Evolutionary conservation across 805 yeast species (phyloP).

Genomic region (Kazachstania bromeliacearum): DNA sequence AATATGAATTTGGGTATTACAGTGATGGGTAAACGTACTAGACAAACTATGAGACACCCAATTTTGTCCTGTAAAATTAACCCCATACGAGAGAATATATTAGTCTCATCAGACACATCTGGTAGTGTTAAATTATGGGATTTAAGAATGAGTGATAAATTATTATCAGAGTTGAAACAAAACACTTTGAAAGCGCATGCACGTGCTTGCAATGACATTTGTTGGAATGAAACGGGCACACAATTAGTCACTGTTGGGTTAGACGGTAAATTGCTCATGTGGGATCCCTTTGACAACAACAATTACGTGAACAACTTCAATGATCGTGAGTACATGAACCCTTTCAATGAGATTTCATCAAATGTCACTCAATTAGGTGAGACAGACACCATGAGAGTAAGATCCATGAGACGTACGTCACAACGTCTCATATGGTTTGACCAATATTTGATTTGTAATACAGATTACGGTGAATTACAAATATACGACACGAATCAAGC

Average conservation of each 20-base stretch:
- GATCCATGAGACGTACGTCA: constrained; percentile 18
- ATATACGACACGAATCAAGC: constrained; percentile 14
- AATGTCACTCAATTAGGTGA: constrained; percentile 15
- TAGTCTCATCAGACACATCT: constrained; percentile 74
- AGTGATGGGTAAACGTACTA: constrained; percentile 50
- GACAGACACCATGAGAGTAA: constrained; percentile 16
- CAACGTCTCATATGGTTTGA: constrained; percentile 18
- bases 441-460: constrained; percentile 16
- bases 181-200: constrained; percentile 50
- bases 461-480: constrained; percentile 23
- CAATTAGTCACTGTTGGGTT: constrained; percentile 58
- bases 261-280: constrained; percentile 71
- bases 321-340: constrained; percentile 1
- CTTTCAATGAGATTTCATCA: background rate
- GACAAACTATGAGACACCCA: constrained; percentile 34
- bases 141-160: constrained; percentile 36
- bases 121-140: constrained; percentile 86
- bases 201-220: constrained; percentile 68
- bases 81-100: constrained; percentile 47
- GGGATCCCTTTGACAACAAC: constrained; percentile 36
- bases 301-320: constrained; percentile 3
- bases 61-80: constrained; percentile 56
- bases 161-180: constrained; percentile 17
- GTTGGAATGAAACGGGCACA: constrained; percentile 63
- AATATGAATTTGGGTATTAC: constrained; percentile 68